Conservation (phyloP, 805 yeast species). For the Jamesozyma jinghongensis region DNA sequence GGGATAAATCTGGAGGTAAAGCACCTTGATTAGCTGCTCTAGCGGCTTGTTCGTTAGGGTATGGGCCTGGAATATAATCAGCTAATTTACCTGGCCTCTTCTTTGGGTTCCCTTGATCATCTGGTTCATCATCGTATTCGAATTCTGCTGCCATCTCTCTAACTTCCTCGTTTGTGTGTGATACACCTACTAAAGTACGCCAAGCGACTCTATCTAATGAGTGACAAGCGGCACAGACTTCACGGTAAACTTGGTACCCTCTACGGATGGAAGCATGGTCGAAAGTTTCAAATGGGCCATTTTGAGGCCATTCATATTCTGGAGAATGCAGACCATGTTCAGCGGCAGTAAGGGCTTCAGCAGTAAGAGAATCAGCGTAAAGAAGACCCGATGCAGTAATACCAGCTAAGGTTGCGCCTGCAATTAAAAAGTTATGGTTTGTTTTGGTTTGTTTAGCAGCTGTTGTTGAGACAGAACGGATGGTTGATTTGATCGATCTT, state of each 20-base stretch:
- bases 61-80: constrained; percentile 90
- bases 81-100: constrained; percentile 98
- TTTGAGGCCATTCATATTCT: constrained; percentile 85
- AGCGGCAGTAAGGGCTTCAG: constrained; percentile 95
- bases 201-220: constrained; percentile 94
- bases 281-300: constrained; percentile 81
- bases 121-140: constrained; percentile 98
- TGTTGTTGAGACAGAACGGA: neutral
- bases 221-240: constrained; percentile 98
- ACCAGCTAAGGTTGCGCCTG: constrained; percentile 60
- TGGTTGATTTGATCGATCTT: neutral
- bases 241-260: constrained; percentile 98
- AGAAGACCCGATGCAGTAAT: constrained; percentile 71
- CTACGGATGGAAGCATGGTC: constrained; percentile 96
- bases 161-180: constrained; percentile 84
- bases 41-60: constrained; percentile 97
- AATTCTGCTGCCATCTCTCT: constrained; percentile 91
- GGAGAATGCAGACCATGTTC: constrained; percentile 99
- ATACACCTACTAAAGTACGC: constrained; percentile 96
- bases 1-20: constrained; percentile 92
- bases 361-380: constrained; percentile 78
- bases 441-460: neutral
- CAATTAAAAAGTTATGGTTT: constrained; percentile 45
- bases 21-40: constrained; percentile 99
- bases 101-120: constrained; percentile 95